Percentiles rank a stretch among this genome's conserved stretches.
Evolutionary conservation across 371 early-diverging fungal genomes (phyloP).

Genomic region (Conidiobolus incongruus): DNA sequence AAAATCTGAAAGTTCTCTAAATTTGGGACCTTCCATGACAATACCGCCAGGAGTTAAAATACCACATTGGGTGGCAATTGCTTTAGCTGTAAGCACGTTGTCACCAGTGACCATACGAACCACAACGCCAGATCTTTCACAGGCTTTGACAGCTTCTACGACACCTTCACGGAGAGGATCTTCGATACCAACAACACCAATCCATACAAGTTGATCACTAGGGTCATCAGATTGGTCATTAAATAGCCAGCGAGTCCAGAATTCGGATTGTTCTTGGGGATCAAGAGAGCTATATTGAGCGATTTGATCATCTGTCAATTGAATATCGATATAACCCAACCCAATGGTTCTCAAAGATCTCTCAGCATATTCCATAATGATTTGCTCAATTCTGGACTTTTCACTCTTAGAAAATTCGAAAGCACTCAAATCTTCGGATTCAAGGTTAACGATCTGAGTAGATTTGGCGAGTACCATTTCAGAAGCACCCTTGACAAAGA

Average conservation of each 20-base stretch:
- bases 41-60: slow-evolving; percentile 30
- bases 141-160: slow-evolving; percentile 31
- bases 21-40: slow-evolving; percentile 43
- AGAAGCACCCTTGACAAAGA: slow-evolving; percentile 62
- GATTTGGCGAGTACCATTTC: slow-evolving; percentile 49
- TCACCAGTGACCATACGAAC: slow-evolving; percentile 80
- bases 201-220: slow-evolving; percentile 12
- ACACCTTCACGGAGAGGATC: slow-evolving; percentile 55
- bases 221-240: not conserved
- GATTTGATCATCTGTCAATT: too few relatives aligned
- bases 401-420: slow-evolving; percentile 15
- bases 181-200: slow-evolving; percentile 70
- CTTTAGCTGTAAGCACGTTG: slow-evolving; percentile 41
- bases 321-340: slow-evolving; percentile 41
- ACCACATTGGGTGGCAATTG: slow-evolving; percentile 46
- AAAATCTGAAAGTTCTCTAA: slow-evolving; percentile 21
- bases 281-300: too few relatives aligned
- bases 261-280: slow-evolving; percentile 4
- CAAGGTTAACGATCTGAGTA: not conserved
- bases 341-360: slow-evolving; percentile 41
- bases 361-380: slow-evolving; percentile 33
- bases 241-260: too few relatives aligned
- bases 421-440: not conserved
- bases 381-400: slow-evolving; percentile 16
- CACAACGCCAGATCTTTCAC: slow-evolving; percentile 47